Percentiles rank a stretch among this genome's conserved stretches.
phyloP scores from a whole-genome alignment of 164 flowering plant genomes.

The Piper betle region DNA sequence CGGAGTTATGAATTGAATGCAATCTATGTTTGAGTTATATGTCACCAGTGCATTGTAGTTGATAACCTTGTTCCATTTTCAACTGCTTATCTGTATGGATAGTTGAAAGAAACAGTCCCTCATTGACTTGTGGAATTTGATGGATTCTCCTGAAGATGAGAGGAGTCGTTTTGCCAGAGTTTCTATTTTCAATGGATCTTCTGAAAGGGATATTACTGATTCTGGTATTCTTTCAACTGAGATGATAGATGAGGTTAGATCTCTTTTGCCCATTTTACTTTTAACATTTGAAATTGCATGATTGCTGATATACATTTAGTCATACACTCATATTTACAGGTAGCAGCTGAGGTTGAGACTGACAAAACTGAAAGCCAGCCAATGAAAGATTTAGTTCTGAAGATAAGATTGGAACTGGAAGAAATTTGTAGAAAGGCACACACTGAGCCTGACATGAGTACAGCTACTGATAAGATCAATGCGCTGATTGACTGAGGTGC shows the following conservation, averaged over 20 bases:
- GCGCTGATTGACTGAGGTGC: conserved; percentile 56
- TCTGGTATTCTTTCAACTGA: conserved; percentile 61
- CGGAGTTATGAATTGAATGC: background rate
- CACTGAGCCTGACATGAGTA: conserved; percentile 74
- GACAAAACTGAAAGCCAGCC: conserved; percentile 67
- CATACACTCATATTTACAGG: conserved; percentile 26
- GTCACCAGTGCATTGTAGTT: no score
- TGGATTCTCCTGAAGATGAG: conserved; percentile 74
- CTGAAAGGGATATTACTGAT: conserved; percentile 54
- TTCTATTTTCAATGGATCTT: conserved; percentile 25
- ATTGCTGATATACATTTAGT: background rate
- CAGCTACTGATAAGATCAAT: conserved; percentile 66
- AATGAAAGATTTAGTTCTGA: conserved; percentile 88
- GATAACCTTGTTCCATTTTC: no score
- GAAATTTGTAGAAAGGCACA: conserved; percentile 62
- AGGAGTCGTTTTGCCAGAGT: conserved; percentile 29
- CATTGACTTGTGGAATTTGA: conserved; percentile 74
- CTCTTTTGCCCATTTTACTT: background rate
- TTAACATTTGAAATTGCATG: background rate
- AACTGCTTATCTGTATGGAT: conserved; percentile 1
- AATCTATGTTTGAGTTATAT: no score
- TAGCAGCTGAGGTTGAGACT: conserved; percentile 73
- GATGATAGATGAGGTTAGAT: conserved; percentile 55
- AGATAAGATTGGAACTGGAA: conserved; percentile 74
- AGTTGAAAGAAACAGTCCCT: conserved; percentile 63